Evolutionary conservation across 2,329 filamentous ascomycete species (phyloP).

Genomic region (Ascosphaera aggregata): DNA sequence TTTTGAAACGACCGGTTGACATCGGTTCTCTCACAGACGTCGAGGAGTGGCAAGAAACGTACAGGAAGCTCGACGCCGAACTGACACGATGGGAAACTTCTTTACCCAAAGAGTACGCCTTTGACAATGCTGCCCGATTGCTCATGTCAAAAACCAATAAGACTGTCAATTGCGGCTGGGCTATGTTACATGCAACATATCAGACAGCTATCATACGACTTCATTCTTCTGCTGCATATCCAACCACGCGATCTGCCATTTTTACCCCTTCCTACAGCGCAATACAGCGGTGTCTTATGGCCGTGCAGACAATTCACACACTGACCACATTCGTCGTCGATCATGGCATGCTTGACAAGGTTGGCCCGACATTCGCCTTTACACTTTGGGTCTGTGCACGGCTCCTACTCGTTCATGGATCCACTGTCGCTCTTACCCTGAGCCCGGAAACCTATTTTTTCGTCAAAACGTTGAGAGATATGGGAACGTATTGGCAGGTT

Average conservation of each 20-base stretch:
- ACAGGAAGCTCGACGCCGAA: constrained; percentile 61
- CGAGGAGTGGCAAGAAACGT: constrained; percentile 70
- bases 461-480: constrained; percentile 55
- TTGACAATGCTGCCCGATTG: constrained; percentile 48
- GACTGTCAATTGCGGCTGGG: constrained; percentile 56
- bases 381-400: constrained; percentile 81
- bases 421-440: constrained; percentile 65
- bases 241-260: constrained; percentile 65
- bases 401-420: constrained; percentile 69
- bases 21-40: constrained; percentile 68
- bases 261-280: constrained; percentile 79
- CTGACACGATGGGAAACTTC: constrained; percentile 66
- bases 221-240: constrained; percentile 81
- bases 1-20: constrained; percentile 72
- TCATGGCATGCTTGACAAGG: constrained; percentile 50
- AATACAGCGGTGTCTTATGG: constrained; percentile 57
- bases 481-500: constrained; percentile 71
- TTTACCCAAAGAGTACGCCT: constrained; percentile 56
- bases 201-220: constrained; percentile 76
- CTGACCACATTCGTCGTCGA: constrained; percentile 57
- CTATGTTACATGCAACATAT: constrained; percentile 79
- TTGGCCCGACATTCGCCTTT: constrained; percentile 80
- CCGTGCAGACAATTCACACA: constrained; percentile 61
- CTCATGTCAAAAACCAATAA: constrained; percentile 43
- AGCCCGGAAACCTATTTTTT: constrained; percentile 61